phyloP scores from a whole-genome alignment of 2,329 filamentous ascomycete species.

The Lasiodiplodia gonubiensis region DNA sequence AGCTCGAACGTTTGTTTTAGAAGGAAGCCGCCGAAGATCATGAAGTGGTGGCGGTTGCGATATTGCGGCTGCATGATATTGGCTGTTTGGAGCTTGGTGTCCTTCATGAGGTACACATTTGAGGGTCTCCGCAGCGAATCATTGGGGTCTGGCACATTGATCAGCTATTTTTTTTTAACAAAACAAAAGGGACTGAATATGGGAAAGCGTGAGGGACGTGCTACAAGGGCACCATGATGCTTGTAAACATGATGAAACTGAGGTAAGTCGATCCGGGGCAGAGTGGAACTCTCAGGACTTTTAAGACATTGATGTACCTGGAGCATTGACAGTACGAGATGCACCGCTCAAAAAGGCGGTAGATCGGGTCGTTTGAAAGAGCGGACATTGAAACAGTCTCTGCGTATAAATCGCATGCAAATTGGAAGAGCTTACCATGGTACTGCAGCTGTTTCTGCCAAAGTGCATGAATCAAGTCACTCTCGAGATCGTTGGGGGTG shows the following conservation, averaged over 20 bases:
- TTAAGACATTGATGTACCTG: neutral
- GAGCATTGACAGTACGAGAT: neutral
- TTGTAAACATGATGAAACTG: too few relatives aligned
- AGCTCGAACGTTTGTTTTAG: conserved; percentile 77
- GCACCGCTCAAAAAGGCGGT: neutral
- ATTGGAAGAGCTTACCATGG: conserved; percentile 51
- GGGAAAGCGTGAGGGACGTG: neutral
- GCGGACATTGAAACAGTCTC: neutral
- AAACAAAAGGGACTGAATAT: neutral
- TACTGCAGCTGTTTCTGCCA: conserved; percentile 73
- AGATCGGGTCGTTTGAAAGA: neutral
- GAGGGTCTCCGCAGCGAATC: conserved; percentile 59
- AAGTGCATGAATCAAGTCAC: conserved; percentile 73
- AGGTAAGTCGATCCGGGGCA: too few relatives aligned
- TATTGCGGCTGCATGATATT: conserved; percentile 78
- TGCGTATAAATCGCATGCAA: neutral
- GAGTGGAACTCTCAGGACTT: neutral
- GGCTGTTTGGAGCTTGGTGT: conserved; percentile 67
- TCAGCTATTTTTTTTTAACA: neutral
- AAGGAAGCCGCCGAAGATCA: conserved; percentile 79
- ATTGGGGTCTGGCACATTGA: conserved; percentile 55
- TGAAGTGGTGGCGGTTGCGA: conserved; percentile 73
- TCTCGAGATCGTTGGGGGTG: conserved; percentile 73
- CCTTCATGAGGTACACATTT: conserved; percentile 67
- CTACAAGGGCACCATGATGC: neutral